Evolutionary conservation across 306 rosid genomes (phyloP).

Genomic region (Psophocarpus tetragonolobus): DNA sequence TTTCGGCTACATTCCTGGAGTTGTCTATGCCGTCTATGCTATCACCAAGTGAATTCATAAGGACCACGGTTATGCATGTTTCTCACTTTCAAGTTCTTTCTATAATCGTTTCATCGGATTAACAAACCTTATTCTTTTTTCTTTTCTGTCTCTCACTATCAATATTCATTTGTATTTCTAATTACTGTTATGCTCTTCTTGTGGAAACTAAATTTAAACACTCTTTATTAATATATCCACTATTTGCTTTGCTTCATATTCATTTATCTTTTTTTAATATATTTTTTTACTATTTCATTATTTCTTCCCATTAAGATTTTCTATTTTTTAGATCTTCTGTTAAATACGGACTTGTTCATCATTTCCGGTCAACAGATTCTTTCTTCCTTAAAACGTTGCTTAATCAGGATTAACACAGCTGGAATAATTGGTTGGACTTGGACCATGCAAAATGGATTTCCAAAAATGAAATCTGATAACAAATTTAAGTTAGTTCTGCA

Average conservation of each 20-base stretch:
- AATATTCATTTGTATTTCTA: not conserved
- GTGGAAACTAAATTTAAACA: slow-evolving; percentile 16
- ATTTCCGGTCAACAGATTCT: not conserved
- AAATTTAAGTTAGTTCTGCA: not conserved
- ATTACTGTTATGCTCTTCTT: not conserved
- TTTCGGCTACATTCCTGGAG: slow-evolving; percentile 73
- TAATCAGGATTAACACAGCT: not conserved
- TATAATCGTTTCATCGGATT: slow-evolving; percentile 28
- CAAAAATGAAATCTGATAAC: not conserved
- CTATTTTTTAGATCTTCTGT: no score
- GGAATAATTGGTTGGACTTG: not conserved
- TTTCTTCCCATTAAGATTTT: no score
- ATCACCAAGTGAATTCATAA: slow-evolving; percentile 63
- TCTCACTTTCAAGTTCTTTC: not conserved
- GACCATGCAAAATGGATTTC: not conserved
- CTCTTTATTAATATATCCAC: not conserved
- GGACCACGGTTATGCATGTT: slow-evolving; percentile 4
- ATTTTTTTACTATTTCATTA: no score
- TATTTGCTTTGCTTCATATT: no score
- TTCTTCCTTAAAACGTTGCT: not conserved
- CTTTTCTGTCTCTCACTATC: not conserved
- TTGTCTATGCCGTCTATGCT: slow-evolving; percentile 69
- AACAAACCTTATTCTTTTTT: not conserved
- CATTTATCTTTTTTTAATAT: no score
- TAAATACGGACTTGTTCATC: not conserved